Percentiles rank a stretch among this genome's conserved stretches.
Conservation (phyloP, 2,329 filamentous ascomycete species). For the Trichoderma simmonsii region DNA sequence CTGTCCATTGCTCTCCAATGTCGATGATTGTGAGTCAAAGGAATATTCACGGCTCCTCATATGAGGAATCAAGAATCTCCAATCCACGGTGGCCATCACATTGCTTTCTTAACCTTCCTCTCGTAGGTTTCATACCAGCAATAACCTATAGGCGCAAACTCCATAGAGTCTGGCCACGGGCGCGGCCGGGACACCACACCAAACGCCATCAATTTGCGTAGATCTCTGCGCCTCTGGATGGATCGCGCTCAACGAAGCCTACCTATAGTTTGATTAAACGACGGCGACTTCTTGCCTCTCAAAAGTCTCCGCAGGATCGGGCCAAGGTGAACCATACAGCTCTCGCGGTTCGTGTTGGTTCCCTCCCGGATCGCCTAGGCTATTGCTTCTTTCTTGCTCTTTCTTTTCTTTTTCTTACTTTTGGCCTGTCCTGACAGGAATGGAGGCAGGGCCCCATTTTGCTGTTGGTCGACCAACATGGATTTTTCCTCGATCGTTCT, state of each 20-base stretch:
- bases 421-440: not conserved
- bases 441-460: not conserved
- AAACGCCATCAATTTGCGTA: not conserved
- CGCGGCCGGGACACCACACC: not conserved
- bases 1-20: not conserved
- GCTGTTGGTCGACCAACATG: conserved; percentile 10
- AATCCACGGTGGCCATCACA: not conserved
- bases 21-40: not conserved
- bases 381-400: not conserved
- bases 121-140: not conserved
- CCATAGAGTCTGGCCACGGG: not conserved
- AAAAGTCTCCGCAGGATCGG: conserved; percentile 1
- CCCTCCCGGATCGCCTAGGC: not conserved
- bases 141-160: too few relatives aligned
- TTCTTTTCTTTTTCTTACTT: not conserved
- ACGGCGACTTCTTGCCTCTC: not conserved
- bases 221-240: not conserved
- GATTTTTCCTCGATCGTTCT: not conserved
- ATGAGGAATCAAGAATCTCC: not conserved
- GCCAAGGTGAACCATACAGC: not conserved
- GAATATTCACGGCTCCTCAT: too few relatives aligned
- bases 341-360: not conserved
- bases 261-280: conserved; percentile 12
- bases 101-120: not conserved
- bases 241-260: not conserved